Percentiles rank a stretch among this genome's conserved stretches.
Evolutionary conservation across 257 asterid genomes (phyloP).

Genomic region (Jacaranda copaia): DNA sequence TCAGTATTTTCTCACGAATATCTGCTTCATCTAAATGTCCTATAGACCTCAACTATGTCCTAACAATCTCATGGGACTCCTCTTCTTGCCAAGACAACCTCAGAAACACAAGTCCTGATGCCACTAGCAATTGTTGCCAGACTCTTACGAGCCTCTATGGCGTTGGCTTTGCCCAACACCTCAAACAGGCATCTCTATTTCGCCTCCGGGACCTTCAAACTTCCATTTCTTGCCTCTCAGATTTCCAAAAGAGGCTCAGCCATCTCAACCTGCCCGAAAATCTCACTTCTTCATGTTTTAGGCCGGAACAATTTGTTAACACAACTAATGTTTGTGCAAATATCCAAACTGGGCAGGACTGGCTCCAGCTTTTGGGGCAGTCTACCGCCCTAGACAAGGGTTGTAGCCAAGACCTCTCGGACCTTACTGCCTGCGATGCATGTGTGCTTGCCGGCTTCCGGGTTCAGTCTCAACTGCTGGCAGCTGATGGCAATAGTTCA

Average conservation of each 20-base stretch:
- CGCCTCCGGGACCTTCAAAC: conserved; percentile 54
- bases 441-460: conserved; percentile 63
- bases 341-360: conserved; percentile 53
- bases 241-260: conserved; percentile 53
- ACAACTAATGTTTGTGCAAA: conserved; percentile 56
- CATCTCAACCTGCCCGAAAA: conserved; percentile 43
- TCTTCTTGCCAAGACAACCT: conserved; percentile 50
- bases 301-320: conserved; percentile 51
- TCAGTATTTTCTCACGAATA: conserved; percentile 31
- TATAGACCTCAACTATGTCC: conserved; percentile 52
- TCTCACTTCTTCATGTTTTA: conserved; percentile 54
- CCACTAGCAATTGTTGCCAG: conserved; percentile 55
- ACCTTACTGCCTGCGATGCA: conserved; percentile 53
- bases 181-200: conserved; percentile 50
- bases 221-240: conserved; percentile 59
- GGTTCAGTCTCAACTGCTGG: conserved; percentile 53
- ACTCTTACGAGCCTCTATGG: conserved; percentile 69
- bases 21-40: conserved; percentile 53
- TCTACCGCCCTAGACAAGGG: conserved; percentile 47
- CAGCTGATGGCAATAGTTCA: conserved; percentile 47
- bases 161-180: conserved; percentile 56
- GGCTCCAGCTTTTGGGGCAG: conserved; percentile 46
- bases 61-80: conserved; percentile 62
- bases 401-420: conserved; percentile 48
- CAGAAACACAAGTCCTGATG: neutral